Conservation (phyloP, 208 protist species). For the Novymonas esmeraldas region DNA sequence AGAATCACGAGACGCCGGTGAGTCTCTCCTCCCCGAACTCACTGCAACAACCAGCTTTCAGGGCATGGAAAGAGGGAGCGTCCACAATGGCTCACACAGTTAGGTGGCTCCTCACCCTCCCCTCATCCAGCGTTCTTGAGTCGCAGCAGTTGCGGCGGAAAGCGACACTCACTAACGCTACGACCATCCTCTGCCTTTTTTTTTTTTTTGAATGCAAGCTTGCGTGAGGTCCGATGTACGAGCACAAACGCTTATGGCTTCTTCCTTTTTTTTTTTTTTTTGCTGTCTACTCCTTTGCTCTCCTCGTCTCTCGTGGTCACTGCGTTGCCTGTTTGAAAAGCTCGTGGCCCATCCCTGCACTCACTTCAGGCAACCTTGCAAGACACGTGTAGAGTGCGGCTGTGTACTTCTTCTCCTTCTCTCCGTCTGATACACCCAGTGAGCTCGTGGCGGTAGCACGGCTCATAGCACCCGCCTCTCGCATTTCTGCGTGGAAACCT, state of each 20-base stretch:
- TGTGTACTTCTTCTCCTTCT: not conserved
- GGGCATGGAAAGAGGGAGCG: too few species aligned
- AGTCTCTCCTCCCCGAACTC: too few species aligned
- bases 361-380: not conserved
- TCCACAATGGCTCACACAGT: too few species aligned
- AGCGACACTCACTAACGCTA: too few species aligned
- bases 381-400: not conserved
- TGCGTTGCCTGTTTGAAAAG: not conserved
- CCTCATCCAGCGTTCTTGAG: too few species aligned
- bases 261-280: not conserved
- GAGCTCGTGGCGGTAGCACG: not conserved
- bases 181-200: not conserved
- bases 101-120: too few species aligned
- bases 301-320: too few species aligned
- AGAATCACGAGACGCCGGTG: too few species aligned
- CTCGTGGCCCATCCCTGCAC: not conserved
- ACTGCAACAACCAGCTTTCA: too few species aligned
- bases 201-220: not conserved
- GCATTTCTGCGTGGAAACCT: not conserved
- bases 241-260: constrained; percentile 9
- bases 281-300: not conserved
- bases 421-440: not conserved
- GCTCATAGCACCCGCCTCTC: not conserved
- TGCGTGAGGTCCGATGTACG: constrained; percentile 16
- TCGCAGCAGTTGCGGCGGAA: not conserved